These are phyloP conservation scores for Dacryopinax spathularia DNA, from an alignment of 768 basidiomycete species.

Conservation along the genomic window DNA sequence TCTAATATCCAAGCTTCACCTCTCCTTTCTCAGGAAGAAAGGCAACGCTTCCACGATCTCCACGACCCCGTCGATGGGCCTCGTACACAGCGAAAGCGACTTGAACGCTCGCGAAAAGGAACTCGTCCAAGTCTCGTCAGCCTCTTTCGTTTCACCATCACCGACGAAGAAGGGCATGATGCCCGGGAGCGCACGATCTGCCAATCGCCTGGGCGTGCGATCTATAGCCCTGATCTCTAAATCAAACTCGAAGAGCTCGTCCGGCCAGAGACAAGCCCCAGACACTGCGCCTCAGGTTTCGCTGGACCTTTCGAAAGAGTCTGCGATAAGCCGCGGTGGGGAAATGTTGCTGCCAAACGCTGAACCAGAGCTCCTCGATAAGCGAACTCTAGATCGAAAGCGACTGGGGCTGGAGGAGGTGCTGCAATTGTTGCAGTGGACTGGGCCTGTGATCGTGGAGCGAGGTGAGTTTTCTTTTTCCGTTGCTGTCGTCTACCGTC, in stretches of 20 bases:
- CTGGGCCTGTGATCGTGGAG: slow-evolving; percentile 49
- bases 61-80: neutral
- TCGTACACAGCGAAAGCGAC: neutral
- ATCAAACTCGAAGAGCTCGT: slow-evolving; percentile 1
- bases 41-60: neutral
- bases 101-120: neutral
- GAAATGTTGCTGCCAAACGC: neutral
- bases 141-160: neutral
- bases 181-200: slow-evolving; percentile 1
- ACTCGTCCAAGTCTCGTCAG: neutral
- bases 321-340: too few relatives aligned
- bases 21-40: neutral
- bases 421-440: slow-evolving; percentile 48
- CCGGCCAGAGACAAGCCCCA: slow-evolving; percentile 1
- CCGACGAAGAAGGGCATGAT: neutral
- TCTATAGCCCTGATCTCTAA: neutral
- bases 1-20: neutral
- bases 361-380: slow-evolving; percentile 25
- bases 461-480: slow-evolving; percentile 36
- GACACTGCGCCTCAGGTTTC: slow-evolving; percentile 41
- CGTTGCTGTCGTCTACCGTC: neutral
- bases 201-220: neutral
- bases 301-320: slow-evolving; percentile 45
- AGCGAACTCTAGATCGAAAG: slow-evolving; percentile 41
- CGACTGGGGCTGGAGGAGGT: slow-evolving; percentile 50